Evolutionary conservation across 1,284 basidiomycete species (phyloP).

Genomic region (Sporisorium reilianum): DNA sequence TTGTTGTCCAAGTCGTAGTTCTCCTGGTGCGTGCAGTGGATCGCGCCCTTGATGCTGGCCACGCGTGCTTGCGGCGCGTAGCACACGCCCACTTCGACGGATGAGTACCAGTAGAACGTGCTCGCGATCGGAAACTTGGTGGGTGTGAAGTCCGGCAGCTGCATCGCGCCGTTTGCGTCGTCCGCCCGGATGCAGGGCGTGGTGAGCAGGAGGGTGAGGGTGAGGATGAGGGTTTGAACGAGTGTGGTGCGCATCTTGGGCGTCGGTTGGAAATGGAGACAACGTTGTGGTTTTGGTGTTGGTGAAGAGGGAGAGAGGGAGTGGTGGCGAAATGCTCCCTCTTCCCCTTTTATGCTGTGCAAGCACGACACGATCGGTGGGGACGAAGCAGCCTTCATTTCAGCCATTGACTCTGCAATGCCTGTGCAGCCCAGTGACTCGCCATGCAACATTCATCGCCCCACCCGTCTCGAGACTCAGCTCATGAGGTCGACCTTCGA

Average conservation of each 20-base stretch:
- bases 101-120: conserved; percentile 48
- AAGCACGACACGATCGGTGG: neutral
- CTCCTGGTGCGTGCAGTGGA: conserved; percentile 39
- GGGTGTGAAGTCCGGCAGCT: conserved; percentile 12
- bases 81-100: conserved; percentile 47
- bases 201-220: neutral
- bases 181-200: neutral
- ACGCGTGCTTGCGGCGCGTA: conserved; percentile 31
- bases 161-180: neutral
- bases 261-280: no score
- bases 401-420: neutral
- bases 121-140: conserved; percentile 3
- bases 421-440: neutral
- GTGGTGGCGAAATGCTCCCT: neutral
- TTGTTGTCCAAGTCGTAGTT: conserved; percentile 46
- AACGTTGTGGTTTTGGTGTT: no score
- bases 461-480: no score
- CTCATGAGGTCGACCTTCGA: neutral
- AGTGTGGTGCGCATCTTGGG: neutral
- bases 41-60: conserved; percentile 26
- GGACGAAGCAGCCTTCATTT: neutral
- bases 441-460: conserved; percentile 2
- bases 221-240: neutral
- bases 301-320: no score
- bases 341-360: conserved; percentile 2